Evolutionary conservation across 2,329 filamentous ascomycete genomes (phyloP).

Genomic region (Trichoderma guizhouense): DNA sequence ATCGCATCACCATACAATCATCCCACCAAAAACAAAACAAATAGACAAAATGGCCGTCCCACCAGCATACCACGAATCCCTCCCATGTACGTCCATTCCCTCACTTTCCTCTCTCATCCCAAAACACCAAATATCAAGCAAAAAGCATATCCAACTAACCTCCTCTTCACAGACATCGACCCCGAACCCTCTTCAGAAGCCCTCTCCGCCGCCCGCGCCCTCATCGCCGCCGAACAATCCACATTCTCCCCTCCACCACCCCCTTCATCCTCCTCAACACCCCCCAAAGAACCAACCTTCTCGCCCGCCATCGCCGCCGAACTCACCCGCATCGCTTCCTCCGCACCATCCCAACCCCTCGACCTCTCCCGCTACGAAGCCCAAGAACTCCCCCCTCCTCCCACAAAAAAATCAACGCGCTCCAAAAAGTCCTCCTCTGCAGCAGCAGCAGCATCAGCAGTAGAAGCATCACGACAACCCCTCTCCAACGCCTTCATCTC

Average conservation of each 20-base stretch:
- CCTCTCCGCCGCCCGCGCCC: constrained; percentile 63
- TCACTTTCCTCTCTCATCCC: constrained; percentile 4
- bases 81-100: constrained; percentile 54
- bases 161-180: constrained; percentile 68
- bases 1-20: background rate
- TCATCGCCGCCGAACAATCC: constrained; percentile 66
- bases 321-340: constrained; percentile 58
- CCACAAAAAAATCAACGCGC: background rate
- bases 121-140: constrained; percentile 4
- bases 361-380: constrained; percentile 82
- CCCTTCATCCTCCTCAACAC: constrained; percentile 42
- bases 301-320: constrained; percentile 66
- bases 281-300: constrained; percentile 52
- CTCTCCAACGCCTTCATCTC: constrained; percentile 54
- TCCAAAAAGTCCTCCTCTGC: background rate
- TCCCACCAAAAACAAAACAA: background rate
- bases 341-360: constrained; percentile 45
- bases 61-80: constrained; percentile 65
- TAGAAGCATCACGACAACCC: constrained; percentile 47
- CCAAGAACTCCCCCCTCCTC: constrained; percentile 49
- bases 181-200: constrained; percentile 60
- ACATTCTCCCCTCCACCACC: constrained; percentile 34
- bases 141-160: background rate
- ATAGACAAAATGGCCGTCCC: constrained; percentile 23
- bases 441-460: too few relatives aligned